A percentile compares a stretch with the other conserved stretches of the same genome.
These are phyloP conservation scores for Larix kaempferi DNA, from an alignment of 75 land plant genomes.

Conservation along the genomic window DNA sequence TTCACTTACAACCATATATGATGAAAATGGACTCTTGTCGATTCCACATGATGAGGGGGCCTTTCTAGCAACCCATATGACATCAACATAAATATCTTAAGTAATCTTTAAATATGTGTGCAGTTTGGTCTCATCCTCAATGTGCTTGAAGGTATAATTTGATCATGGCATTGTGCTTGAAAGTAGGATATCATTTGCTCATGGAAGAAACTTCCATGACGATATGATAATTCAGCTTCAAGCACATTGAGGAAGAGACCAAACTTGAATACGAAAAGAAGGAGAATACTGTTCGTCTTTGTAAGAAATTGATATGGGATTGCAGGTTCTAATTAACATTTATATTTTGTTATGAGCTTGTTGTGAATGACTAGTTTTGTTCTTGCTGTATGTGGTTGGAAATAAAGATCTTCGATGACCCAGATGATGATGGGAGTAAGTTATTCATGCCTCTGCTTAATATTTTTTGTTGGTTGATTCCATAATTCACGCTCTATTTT, in stretches of 20 bases:
- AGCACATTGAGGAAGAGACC: neutral
- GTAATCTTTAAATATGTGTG: no score
- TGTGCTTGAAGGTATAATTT: no score
- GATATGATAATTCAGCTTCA: neutral
- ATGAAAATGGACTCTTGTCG: slow-evolving; percentile 70
- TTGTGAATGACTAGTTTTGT: neutral
- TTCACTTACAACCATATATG: slow-evolving; percentile 36
- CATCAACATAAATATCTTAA: slow-evolving; percentile 38
- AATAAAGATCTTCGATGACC: slow-evolving; percentile 58
- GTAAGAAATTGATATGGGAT: neutral
- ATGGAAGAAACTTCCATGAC: neutral
- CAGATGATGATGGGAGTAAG: slow-evolving; percentile 82
- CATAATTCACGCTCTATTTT: no score
- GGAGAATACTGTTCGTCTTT: neutral
- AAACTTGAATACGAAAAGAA: no score
- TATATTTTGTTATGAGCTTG: neutral
- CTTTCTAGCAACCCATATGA: slow-evolving; percentile 42
- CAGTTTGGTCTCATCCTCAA: no score
- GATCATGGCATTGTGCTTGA: no score
- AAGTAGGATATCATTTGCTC: no score
- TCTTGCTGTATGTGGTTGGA: neutral
- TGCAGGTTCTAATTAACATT: neutral
- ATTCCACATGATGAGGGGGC: slow-evolving; percentile 75
- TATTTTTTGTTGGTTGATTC: neutral
- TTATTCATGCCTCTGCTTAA: slow-evolving; percentile 4